Conservation (phyloP, 345 rosid genomes). For the Aegle marmelos region DNA sequence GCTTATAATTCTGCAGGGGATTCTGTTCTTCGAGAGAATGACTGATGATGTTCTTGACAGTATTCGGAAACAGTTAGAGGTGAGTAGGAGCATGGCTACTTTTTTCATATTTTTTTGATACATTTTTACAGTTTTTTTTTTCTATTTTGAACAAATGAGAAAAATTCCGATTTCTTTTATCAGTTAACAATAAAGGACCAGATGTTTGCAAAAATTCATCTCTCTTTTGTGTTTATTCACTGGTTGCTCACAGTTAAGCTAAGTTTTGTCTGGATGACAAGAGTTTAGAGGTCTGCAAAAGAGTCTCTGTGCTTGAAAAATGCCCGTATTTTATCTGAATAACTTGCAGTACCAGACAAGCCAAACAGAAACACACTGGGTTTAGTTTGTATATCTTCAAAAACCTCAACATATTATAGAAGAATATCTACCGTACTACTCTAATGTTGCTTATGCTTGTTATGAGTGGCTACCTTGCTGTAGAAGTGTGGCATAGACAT, state of each 20-base stretch:
- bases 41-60: slow-evolving; percentile 71
- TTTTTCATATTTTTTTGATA: background rate
- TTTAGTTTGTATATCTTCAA: background rate
- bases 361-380: background rate
- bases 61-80: slow-evolving; percentile 64
- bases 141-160: background rate
- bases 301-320: background rate
- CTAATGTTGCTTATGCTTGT: background rate
- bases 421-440: background rate
- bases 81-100: slow-evolving; percentile 28
- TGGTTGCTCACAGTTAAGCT: background rate
- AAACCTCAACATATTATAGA: background rate
- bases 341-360: background rate
- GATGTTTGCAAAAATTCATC: background rate
- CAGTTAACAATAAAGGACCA: background rate
- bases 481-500: background rate
- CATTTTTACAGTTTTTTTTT: too few relatives aligned
- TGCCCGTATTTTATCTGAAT: background rate
- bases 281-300: background rate
- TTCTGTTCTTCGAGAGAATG: slow-evolving; percentile 90
- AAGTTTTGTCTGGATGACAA: background rate
- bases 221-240: background rate
- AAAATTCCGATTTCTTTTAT: background rate
- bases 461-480: background rate
- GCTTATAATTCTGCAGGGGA: slow-evolving; percentile 54